Evolutionary conservation across 306 rosid genomes (phyloP).

Genomic region (Cyamopsis tetragonoloba): DNA sequence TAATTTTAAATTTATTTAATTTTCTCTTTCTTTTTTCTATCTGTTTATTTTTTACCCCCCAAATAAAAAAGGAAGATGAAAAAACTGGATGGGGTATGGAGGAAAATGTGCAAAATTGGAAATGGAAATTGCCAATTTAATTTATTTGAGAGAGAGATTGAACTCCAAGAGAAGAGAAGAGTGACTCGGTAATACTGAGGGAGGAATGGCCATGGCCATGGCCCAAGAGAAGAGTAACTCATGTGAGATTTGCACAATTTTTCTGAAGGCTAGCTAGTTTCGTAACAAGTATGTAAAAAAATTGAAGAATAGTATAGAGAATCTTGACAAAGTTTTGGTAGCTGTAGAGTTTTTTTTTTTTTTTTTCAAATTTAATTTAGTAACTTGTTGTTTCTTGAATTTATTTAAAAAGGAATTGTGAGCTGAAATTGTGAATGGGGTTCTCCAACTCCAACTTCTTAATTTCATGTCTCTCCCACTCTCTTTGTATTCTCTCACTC

Average conservation of each 20-base stretch:
- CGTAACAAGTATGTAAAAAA: neutral
- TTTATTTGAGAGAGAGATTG: neutral
- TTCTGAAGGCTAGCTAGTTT: slow-evolving; percentile 12
- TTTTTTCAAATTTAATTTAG: neutral
- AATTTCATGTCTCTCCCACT: slow-evolving; percentile 3
- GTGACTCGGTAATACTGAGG: neutral
- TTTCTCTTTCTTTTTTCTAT: neutral
- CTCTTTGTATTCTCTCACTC: slow-evolving; percentile 16
- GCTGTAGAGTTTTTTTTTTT: neutral
- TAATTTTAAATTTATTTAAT: neutral
- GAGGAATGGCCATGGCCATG: neutral
- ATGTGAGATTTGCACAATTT: slow-evolving; percentile 11
- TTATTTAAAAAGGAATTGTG: neutral
- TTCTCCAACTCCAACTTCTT: slow-evolving; percentile 11
- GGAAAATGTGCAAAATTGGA: slow-evolving; percentile 23
- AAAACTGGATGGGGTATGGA: neutral
- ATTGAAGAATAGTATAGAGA: neutral
- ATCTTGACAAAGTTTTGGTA: slow-evolving; percentile 36
- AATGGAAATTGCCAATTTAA: slow-evolving; percentile 1
- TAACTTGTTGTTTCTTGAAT: neutral
- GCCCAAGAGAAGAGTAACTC: no score
- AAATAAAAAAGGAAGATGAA: neutral
- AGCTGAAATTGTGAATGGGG: slow-evolving; percentile 26
- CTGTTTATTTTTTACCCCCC: neutral
- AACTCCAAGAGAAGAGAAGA: neutral